These are phyloP conservation scores for Lentinula lateritia DNA, from an alignment of 768 basidiomycete species.

Conservation along the genomic window DNA sequence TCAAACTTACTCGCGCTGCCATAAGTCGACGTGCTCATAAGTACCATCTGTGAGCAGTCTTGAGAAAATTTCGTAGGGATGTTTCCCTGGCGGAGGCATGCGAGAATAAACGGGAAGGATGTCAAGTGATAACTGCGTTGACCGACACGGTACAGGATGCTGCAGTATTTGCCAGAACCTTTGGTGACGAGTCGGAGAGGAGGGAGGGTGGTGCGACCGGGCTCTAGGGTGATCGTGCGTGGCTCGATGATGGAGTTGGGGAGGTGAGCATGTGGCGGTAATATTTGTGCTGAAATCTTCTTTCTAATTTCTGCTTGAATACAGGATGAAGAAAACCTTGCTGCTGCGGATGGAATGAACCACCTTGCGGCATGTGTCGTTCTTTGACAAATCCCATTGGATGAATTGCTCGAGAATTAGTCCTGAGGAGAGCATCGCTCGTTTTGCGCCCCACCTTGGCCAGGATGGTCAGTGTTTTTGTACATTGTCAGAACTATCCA, in stretches of 20 bases:
- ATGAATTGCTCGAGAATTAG: conserved; percentile 34
- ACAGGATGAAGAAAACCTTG: conserved; percentile 60
- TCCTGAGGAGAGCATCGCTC: conserved; percentile 25
- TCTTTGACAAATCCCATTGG: conserved; percentile 34
- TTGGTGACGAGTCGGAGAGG: conserved; percentile 53
- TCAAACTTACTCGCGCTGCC: conserved; percentile 39
- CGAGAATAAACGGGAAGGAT: conserved; percentile 38
- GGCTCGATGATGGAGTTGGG: conserved; percentile 58
- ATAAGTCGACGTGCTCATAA: conserved; percentile 37
- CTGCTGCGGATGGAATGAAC: conserved; percentile 40
- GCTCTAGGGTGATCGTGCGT: conserved; percentile 56
- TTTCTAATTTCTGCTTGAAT: background rate
- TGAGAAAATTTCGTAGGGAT: conserved; percentile 62
- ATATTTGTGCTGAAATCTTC: background rate
- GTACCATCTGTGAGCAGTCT: conserved; percentile 47
- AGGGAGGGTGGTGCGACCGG: conserved; percentile 34
- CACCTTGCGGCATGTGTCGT: conserved; percentile 42
- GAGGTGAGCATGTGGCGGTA: conserved; percentile 20
- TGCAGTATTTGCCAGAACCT: conserved; percentile 46
- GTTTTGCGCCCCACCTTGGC: conserved; percentile 34
- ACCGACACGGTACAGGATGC: conserved; percentile 57
- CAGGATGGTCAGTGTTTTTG: conserved; percentile 30
- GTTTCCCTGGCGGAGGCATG: conserved; percentile 58
- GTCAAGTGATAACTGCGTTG: conserved; percentile 52
- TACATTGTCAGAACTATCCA: background rate